Base-by-base conservation (phyloP, 2,329 filamentous ascomycete species). In the Trichoderma semiorbis region DNA sequence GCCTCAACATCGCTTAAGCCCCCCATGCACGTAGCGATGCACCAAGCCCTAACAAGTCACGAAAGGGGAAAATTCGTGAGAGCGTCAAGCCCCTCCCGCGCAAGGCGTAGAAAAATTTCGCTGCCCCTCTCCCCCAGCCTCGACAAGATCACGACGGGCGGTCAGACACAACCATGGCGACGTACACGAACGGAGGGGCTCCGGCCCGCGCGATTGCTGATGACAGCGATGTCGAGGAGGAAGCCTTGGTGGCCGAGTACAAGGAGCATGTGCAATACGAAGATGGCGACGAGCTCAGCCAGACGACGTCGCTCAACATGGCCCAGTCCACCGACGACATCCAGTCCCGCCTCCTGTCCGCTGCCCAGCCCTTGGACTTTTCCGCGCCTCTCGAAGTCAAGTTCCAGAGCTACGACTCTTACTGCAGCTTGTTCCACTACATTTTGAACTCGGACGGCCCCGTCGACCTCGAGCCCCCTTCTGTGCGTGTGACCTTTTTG, bases 401-500 rank as follows among this genome's bases (percentile, higher is more conserved):
- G 86, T 98, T 98, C 86, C 92, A 94, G 83, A 98, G 95, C 86
- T 99, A 99, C 88, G 96, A 99, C 86, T 93, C 94, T 82, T 99
- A 99, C 89, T 99, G 96, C 91, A 97, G 93, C 84, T 87, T 99
- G 78, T 99, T 99, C 87, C 96, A 99, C 86, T 98, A 94, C 85
- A 98, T 99, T 83, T 87, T 99, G 81, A 99, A 99, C 89, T 98
- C 95, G 65, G 96, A 98, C 77, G 96, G 96, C n/a, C 96, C 96
- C 18, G 95, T 99, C 73, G 96, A 99, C 81, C 87, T 99, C 77
- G 96, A 99, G 83, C 93, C 95, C 75, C 96, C 96, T 77, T 97
- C 95, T 82, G 95, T 98, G 87, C 85, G 93, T 88, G 73, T 36
- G 55, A 30, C 26, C 34, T 14, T 72, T 70, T 57, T 67, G 69